phyloP scores from a whole-genome alignment of 2,329 filamentous ascomycete species.

The Hypoxylon rubiginosum region DNA sequence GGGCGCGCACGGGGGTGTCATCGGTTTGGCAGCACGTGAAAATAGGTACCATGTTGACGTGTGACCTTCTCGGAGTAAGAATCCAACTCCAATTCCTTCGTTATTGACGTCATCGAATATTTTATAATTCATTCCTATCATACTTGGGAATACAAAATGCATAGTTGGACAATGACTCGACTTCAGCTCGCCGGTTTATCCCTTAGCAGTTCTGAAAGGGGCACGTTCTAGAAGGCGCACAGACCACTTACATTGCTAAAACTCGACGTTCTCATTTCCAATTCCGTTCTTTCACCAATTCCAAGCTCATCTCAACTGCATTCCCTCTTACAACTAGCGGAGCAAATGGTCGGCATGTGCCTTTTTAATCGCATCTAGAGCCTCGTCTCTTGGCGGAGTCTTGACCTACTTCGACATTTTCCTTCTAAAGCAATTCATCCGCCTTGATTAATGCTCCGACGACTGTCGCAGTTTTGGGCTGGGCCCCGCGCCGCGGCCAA shows the following conservation, averaged over 20 bases:
- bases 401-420: background rate
- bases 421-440: background rate
- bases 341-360: background rate
- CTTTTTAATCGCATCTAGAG: background rate
- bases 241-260: constrained; percentile 12
- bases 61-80: constrained; percentile 1
- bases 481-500: constrained; percentile 24
- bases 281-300: background rate
- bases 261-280: background rate
- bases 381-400: background rate
- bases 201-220: background rate
- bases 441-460: constrained; percentile 33
- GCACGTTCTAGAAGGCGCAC: constrained; percentile 7
- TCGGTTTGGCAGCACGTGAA: background rate
- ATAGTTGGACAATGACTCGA: background rate
- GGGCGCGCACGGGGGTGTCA: too few relatives aligned
- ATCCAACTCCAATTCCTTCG: background rate
- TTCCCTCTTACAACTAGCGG: background rate
- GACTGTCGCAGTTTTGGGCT: constrained; percentile 30
- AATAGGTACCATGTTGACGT: too few relatives aligned
- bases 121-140: background rate
- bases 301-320: background rate
- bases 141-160: background rate
- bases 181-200: background rate
- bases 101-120: background rate